Conservation (phyloP, 2,329 filamentous ascomycete genomes). For the Fusarium subtropicale region DNA sequence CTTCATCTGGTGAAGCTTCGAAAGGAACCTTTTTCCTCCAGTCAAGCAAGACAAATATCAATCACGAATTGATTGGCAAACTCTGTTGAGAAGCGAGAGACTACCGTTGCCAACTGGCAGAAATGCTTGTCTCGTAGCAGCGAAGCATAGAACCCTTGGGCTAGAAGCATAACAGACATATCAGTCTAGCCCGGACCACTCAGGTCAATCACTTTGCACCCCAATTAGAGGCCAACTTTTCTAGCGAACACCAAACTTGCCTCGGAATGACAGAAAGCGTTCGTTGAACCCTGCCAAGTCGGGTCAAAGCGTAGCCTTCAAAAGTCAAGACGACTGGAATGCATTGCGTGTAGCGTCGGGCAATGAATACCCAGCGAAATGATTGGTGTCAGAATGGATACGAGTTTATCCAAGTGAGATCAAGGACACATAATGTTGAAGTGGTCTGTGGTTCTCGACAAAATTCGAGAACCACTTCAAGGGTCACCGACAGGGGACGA, state of each 20-base stretch:
- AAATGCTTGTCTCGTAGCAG: neutral
- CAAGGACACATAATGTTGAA: neutral
- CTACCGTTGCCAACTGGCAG: neutral
- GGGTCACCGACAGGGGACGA: neutral
- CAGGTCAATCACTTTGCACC: neutral
- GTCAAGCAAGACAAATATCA: neutral
- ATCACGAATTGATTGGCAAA: neutral
- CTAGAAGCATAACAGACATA: neutral
- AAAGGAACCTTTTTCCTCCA: neutral
- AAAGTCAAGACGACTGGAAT: slow-evolving; percentile 21
- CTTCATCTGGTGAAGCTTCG: neutral
- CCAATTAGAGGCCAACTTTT: neutral
- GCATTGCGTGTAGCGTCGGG: slow-evolving; percentile 3
- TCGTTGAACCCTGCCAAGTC: neutral
- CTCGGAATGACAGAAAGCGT: slow-evolving; percentile 18
- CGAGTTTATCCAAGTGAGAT: neutral
- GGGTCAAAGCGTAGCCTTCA: neutral
- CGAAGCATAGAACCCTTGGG: neutral
- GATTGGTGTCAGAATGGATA: neutral
- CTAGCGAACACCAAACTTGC: slow-evolving; percentile 1
- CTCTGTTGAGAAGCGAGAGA: neutral
- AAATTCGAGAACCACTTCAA: neutral
- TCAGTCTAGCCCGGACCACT: neutral
- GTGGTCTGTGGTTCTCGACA: neutral
- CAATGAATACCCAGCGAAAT: neutral